phyloP scores from a whole-genome alignment of 2,329 filamentous ascomycete species.

The Alternaria infectoria region DNA sequence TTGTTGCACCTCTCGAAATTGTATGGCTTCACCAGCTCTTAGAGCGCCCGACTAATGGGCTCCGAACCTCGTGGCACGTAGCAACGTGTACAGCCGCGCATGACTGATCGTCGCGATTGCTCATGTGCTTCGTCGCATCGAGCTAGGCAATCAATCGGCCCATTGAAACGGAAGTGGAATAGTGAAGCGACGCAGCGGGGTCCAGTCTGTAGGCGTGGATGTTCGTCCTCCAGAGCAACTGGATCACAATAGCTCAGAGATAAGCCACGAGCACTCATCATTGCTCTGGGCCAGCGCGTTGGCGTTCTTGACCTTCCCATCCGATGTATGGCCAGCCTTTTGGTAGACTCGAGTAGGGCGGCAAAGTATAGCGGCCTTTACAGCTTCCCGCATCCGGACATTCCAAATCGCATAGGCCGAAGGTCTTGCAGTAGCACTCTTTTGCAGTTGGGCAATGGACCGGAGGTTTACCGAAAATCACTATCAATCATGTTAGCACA shows the following conservation, averaged over 20 bases:
- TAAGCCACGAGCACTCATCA: slow-evolving; percentile 7
- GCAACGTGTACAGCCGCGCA: not conserved
- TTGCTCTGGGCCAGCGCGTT: slow-evolving; percentile 29
- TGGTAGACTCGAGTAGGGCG: slow-evolving; percentile 64
- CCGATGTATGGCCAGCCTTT: slow-evolving; percentile 67
- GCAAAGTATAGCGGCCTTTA: slow-evolving; percentile 64
- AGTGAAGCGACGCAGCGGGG: not conserved
- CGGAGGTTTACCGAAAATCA: slow-evolving; percentile 47
- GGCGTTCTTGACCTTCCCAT: slow-evolving; percentile 54
- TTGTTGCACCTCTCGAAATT: not conserved
- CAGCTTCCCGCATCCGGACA: slow-evolving; percentile 56
- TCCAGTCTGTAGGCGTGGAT: not conserved
- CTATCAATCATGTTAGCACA: slow-evolving; percentile 31
- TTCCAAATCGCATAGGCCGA: slow-evolving; percentile 63
- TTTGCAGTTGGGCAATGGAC: slow-evolving; percentile 67
- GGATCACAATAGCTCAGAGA: not conserved
- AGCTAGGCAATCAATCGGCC: not conserved
- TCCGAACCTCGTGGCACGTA: not conserved
- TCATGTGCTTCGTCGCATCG: not conserved
- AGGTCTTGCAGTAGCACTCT: slow-evolving; percentile 71
- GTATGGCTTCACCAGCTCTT: not conserved
- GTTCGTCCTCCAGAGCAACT: not conserved
- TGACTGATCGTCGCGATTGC: not conserved
- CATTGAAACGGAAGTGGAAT: not conserved
- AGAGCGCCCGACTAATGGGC: not conserved